Percentiles rank a stretch among this genome's conserved stretches.
Evolutionary conservation across 2,329 filamentous ascomycete genomes (phyloP).

Genomic region (Colletotrichum navitas): DNA sequence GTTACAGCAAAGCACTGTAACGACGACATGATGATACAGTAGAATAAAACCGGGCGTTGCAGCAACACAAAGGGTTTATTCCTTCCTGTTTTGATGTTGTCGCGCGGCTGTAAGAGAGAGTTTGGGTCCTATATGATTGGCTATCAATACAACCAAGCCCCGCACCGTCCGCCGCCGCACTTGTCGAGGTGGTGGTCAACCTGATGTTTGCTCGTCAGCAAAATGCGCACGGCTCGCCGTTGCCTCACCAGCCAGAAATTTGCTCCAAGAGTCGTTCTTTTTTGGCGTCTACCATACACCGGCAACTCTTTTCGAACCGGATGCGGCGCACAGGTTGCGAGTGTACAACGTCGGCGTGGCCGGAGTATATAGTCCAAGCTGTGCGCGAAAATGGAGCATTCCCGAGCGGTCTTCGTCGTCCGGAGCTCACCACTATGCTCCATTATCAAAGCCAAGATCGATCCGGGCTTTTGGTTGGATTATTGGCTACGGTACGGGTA

Average conservation of each 20-base stretch:
- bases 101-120: not conserved
- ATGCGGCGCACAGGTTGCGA: not conserved
- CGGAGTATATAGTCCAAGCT: not conserved
- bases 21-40: not conserved
- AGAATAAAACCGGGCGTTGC: not conserved
- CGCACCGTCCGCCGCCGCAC: not conserved
- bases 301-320: not conserved
- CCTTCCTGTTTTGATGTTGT: not conserved
- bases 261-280: not conserved
- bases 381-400: not conserved
- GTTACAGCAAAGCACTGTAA: not conserved
- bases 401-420: not conserved
- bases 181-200: not conserved
- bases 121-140: not conserved
- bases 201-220: not conserved
- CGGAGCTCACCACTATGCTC: not conserved
- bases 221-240: not conserved
- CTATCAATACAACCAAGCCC: not conserved
- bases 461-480: not conserved
- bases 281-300: not conserved
- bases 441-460: not conserved
- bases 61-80: not conserved
- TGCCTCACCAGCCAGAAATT: constrained; percentile 12
- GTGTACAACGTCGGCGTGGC: not conserved
- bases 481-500: not conserved